These are phyloP conservation scores for Fusarium odoratissimum DNA, from an alignment of 2,329 filamentous ascomycete genomes.

Conservation along the genomic window DNA sequence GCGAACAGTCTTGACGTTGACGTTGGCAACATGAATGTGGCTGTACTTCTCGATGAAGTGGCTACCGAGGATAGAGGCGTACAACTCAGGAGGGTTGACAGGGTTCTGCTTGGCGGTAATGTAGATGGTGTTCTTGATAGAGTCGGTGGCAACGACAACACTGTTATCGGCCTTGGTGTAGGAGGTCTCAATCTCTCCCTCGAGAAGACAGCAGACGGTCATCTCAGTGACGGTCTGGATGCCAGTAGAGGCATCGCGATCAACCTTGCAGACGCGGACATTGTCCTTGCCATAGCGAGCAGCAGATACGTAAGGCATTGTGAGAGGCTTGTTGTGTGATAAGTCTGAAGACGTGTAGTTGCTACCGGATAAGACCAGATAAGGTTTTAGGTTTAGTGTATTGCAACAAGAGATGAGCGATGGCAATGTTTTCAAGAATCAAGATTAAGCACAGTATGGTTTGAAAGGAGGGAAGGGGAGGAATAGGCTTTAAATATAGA, in stretches of 20 bases:
- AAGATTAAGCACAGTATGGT: background rate
- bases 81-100: constrained; percentile 92
- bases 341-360: constrained; percentile 6
- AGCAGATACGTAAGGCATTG: constrained; percentile 67
- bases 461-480: constrained; percentile 5
- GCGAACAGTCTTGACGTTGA: constrained; percentile 85
- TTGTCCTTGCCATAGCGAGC: constrained; percentile 96
- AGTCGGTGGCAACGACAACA: constrained; percentile 94
- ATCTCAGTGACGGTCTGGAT: constrained; percentile 91
- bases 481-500: constrained; percentile 38
- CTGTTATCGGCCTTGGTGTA: constrained; percentile 96
- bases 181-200: constrained; percentile 89
- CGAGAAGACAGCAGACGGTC: constrained; percentile 91
- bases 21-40: constrained; percentile 87
- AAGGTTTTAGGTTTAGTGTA: constrained; percentile 6
- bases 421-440: background rate
- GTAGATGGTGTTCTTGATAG: constrained; percentile 97
- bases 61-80: constrained; percentile 82
- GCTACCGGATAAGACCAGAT: constrained; percentile 13
- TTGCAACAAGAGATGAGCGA: constrained; percentile 3
- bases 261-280: constrained; percentile 95
- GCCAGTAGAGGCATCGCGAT: constrained; percentile 80
- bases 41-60: constrained; percentile 91
- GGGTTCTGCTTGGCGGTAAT: constrained; percentile 95
- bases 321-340: constrained; percentile 25